phyloP scores from a whole-genome alignment of 176 grass and related monocot genomes.

The Poa pratensis region DNA sequence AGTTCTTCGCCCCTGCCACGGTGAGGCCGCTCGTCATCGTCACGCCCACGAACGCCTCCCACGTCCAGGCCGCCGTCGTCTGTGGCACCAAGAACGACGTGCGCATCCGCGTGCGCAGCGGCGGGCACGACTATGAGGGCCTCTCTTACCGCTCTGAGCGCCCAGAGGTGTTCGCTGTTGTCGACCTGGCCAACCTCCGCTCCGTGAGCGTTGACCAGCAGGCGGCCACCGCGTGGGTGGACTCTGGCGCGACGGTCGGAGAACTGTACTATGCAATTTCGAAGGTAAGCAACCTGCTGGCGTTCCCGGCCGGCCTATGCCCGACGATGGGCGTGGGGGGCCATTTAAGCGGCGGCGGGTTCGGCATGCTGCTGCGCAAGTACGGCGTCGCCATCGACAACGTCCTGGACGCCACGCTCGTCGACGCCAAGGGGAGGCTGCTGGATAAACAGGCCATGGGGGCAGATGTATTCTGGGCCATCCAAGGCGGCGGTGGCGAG shows the following conservation, averaged over 20 bases:
- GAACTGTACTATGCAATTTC: conserved; percentile 64
- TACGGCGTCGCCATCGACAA: conserved; percentile 61
- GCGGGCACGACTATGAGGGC: conserved; percentile 82
- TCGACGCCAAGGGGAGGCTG: conserved; percentile 54
- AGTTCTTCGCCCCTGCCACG: conserved; percentile 50
- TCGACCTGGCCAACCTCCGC: conserved; percentile 50
- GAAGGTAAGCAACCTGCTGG: conserved; percentile 22
- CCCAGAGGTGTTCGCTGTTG: conserved; percentile 46
- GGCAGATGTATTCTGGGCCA: conserved; percentile 50
- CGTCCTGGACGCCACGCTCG: conserved; percentile 55
- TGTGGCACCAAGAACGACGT: conserved; percentile 49
- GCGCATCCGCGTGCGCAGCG: conserved; percentile 62
- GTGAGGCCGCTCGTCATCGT: conserved; percentile 54
- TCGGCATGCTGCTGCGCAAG: conserved; percentile 64
- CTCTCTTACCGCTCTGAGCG: conserved; percentile 57
- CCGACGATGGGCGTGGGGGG: conserved; percentile 64
- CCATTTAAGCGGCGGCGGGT: conserved; percentile 69
- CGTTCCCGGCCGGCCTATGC: conserved; percentile 62
- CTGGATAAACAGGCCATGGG: conserved; percentile 58
- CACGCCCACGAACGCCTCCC: conserved; percentile 51
- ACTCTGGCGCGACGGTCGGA: conserved; percentile 60
- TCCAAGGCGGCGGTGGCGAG: conserved; percentile 62
- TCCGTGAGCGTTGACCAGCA: conserved; percentile 33
- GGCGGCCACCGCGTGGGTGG: conserved; percentile 52
- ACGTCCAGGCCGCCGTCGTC: conserved; percentile 55